These are phyloP conservation scores for Rhodotorula sp. DNA, from an alignment of 1,284 basidiomycete genomes.

Conservation along the genomic window DNA sequence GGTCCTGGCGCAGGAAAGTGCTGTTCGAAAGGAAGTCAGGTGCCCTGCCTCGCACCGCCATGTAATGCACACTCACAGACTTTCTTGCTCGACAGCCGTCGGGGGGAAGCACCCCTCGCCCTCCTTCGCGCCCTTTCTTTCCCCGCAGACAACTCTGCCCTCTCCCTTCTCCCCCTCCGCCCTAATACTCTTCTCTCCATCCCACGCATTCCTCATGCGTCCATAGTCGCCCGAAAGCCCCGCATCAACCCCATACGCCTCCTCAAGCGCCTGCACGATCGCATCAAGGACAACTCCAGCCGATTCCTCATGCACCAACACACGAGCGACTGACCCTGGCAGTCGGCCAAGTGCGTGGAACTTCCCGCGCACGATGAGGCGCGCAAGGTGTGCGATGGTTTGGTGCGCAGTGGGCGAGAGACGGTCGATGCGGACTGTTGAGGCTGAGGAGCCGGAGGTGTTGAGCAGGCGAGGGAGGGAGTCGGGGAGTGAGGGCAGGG, in stretches of 20 bases:
- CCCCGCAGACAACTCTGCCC: background rate
- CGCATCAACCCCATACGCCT: background rate
- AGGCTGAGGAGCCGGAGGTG: background rate
- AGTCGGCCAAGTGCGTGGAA: background rate
- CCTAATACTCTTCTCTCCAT: background rate
- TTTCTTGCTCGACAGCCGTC: constrained; percentile 3
- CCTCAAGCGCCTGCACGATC: background rate
- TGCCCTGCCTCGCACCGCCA: background rate
- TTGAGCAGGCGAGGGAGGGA: background rate
- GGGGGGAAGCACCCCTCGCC: constrained; percentile 1
- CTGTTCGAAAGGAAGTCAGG: background rate
- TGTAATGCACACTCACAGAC: background rate
- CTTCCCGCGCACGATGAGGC: constrained; percentile 10
- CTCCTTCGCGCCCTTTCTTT: background rate
- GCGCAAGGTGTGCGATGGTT: background rate
- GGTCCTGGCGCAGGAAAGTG: background rate
- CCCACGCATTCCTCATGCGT: background rate
- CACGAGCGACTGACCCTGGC: background rate
- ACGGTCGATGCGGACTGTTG: background rate
- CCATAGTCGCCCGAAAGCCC: constrained; percentile 5
- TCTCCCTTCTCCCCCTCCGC: background rate
- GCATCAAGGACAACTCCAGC: background rate
- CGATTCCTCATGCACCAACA: constrained; percentile 9
- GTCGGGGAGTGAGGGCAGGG: background rate
- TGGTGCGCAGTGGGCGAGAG: background rate